Evolutionary conservation across 2,329 filamentous ascomycete species (phyloP), one percentile per base, ranked within the genome.

Genomic region (Kalmusia sp.): DNA sequence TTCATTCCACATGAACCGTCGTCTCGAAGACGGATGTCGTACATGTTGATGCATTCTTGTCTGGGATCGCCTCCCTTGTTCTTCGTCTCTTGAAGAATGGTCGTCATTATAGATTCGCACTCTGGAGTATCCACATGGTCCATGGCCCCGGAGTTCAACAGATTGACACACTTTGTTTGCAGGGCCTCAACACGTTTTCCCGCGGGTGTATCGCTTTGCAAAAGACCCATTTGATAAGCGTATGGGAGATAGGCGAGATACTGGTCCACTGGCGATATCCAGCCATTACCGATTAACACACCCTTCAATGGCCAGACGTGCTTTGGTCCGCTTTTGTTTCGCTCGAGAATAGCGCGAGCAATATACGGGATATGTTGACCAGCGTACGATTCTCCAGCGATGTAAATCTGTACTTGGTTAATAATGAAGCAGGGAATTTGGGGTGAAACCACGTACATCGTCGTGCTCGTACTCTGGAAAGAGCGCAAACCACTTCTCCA

Each of bases 331-430:
- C 73, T 65, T 28, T 89, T 88, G 78, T 99, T 99, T 55, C 92
- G 91, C 41, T 92, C 87, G 52, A 97, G 81, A 50, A 99, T 96
- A 17, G 90, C 90, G 68, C 88, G 88, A n/a, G 93, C 90, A 60
- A 99, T 95, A 73, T 99, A 96, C 1, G 95, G 95, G 57, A 99
- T 98, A 76, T 98, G 89, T 71, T 98, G 95, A 38, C 95, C 95
- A 4, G 95, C 95, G 71, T 93, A 99, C 0, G 93, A 99, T 78
- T 99, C 95, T 64, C 96, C 95, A 1, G 93, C 91, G 60, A 99
- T 83, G 74, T 97, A 99, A 17, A 99, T 79, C 93, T 98, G 68
- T 7, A 8, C 14, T 44, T 15, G 56, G 60, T 68, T 51, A 68
- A 65, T 49, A 30, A 46, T 19, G 15, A 30, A n/a, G 12, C 19